Evolutionary conservation across 2,329 filamentous ascomycete genomes (phyloP).

Genomic region (Zymoseptoria tritici): DNA sequence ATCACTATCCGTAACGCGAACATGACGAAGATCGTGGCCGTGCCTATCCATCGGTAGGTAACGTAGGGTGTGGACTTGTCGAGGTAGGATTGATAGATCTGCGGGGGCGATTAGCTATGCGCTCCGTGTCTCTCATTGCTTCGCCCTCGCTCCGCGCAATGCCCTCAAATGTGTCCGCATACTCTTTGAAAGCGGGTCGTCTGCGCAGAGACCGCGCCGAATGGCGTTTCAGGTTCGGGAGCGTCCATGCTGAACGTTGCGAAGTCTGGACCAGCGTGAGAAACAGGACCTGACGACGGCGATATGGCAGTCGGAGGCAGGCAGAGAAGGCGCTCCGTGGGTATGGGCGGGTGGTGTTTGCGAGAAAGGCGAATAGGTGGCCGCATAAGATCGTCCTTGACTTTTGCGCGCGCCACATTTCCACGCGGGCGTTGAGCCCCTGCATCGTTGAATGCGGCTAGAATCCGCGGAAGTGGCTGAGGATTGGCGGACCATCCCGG

Average conservation of each 20-base stretch:
- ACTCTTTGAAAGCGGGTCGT: slow-evolving; percentile 69
- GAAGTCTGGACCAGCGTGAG: neutral
- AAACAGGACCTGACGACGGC: neutral
- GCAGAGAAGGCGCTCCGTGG: neutral
- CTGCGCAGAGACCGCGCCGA: slow-evolving; percentile 80
- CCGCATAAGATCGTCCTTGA: neutral
- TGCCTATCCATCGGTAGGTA: slow-evolving; percentile 82
- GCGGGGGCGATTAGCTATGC: slow-evolving; percentile 8
- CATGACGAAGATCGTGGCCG: slow-evolving; percentile 63
- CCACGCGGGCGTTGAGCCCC: neutral
- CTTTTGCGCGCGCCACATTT: neutral
- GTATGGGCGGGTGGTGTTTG: neutral
- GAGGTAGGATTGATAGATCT: slow-evolving; percentile 92
- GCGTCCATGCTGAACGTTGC: slow-evolving; percentile 61
- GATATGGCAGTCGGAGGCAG: neutral
- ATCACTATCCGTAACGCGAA: slow-evolving; percentile 88
- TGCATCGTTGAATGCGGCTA: neutral
- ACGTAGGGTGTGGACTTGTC: slow-evolving; percentile 89
- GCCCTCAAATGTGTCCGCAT: slow-evolving; percentile 26
- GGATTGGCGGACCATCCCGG: too few relatives aligned
- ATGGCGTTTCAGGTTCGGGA: slow-evolving; percentile 84
- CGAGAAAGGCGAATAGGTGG: neutral
- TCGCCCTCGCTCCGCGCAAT: neutral
- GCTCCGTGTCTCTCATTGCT: neutral
- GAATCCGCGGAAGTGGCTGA: too few relatives aligned